Evolutionary conservation across 768 basidiomycete genomes (phyloP).

Genomic region (Podaxis sp.): DNA sequence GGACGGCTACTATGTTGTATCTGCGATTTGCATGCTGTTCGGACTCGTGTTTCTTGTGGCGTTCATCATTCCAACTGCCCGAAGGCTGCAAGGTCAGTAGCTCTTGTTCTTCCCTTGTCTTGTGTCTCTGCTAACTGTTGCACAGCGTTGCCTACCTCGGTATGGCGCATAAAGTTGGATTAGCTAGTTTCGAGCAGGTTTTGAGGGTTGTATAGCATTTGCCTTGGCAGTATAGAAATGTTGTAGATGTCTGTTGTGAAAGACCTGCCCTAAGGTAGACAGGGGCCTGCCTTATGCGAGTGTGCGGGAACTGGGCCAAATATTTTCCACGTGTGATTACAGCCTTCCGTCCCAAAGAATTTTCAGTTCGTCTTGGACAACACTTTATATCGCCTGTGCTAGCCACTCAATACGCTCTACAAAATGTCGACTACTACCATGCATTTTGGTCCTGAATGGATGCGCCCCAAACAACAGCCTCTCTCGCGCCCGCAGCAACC

Average conservation of each 20-base stretch:
- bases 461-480: conserved; percentile 75
- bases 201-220: conserved; percentile 2
- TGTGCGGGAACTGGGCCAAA: conserved; percentile 23
- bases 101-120: background rate
- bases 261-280: conserved; percentile 4
- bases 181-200: conserved; percentile 21
- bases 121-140: conserved; percentile 11
- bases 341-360: conserved; percentile 19
- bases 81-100: conserved; percentile 77
- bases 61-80: conserved; percentile 84
- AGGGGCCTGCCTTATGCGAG: conserved; percentile 10
- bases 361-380: conserved; percentile 23
- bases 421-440: conserved; percentile 66
- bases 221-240: background rate
- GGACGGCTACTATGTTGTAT: conserved; percentile 92
- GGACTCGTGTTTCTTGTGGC: conserved; percentile 73
- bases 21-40: conserved; percentile 71
- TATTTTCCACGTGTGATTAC: conserved; percentile 44
- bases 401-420: conserved; percentile 19
- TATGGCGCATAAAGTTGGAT: conserved; percentile 67
- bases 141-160: conserved; percentile 64
- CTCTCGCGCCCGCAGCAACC: conserved; percentile 52
- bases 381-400: conserved; percentile 20
- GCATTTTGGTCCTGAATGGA: conserved; percentile 94
- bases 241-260: background rate